Evolutionary conservation across 805 yeast genomes (phyloP).

Genomic region (Ogataea kodamae): DNA sequence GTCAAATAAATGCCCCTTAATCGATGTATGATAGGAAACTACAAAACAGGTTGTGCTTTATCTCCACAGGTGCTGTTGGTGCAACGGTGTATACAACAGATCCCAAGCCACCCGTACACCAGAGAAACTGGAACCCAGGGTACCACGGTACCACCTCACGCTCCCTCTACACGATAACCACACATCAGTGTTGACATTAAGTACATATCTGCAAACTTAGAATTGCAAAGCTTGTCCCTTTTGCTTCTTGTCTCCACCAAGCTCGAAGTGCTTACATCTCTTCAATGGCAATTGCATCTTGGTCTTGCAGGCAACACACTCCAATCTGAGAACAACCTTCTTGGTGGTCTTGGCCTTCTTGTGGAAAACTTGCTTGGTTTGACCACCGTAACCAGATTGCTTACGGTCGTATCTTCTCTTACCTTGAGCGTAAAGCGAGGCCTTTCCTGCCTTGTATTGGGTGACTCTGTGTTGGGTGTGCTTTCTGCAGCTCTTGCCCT

Average conservation of each 20-base stretch:
- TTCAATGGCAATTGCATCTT: constrained; percentile 96
- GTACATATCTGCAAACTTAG: constrained; percentile 45
- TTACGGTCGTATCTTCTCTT: constrained; percentile 99
- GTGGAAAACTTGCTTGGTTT: constrained; percentile 99
- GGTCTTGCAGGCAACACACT: constrained; percentile 98
- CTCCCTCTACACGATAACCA: too few species aligned
- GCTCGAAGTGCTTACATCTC: constrained; percentile 99
- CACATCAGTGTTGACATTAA: too few species aligned
- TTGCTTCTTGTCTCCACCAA: constrained; percentile 99
- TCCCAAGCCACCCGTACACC: too few species aligned
- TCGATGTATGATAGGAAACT: too few species aligned
- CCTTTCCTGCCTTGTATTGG: constrained; percentile 99
- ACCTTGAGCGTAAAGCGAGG: constrained; percentile 99
- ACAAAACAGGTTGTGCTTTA: too few species aligned
- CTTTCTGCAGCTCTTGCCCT: constrained; percentile 98
- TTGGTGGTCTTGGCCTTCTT: constrained; percentile 99
- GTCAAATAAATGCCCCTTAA: too few species aligned
- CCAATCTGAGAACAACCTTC: constrained; percentile 99
- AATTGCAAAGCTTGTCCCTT: constrained; percentile 99
- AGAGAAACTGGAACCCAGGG: too few species aligned
- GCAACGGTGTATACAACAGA: too few species aligned
- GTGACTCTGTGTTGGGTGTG: constrained; percentile 99
- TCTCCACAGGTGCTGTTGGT: too few species aligned
- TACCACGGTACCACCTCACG: too few species aligned
- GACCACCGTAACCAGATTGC: constrained; percentile 99